These are phyloP conservation scores for Forsythia suspensa DNA, from an alignment of 257 asterid genomes.

Conservation along the genomic window DNA sequence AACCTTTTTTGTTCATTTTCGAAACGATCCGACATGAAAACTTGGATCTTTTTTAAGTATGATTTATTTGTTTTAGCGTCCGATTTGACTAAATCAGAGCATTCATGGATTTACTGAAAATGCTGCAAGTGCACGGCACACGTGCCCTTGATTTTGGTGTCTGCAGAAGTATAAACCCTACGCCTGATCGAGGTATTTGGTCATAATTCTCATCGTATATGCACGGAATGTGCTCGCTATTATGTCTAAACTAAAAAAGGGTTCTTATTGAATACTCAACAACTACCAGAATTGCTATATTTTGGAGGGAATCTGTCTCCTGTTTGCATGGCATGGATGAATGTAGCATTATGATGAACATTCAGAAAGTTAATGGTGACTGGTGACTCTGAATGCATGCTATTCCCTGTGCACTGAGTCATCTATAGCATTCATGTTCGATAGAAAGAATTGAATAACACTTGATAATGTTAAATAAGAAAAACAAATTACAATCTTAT, in stretches of 20 bases:
- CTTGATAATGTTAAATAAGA: too few relatives aligned
- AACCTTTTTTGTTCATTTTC: too few relatives aligned
- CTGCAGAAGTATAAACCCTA: background rate
- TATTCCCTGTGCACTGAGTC: slow-evolving; percentile 7
- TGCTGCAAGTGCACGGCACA: background rate
- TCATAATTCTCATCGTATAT: background rate
- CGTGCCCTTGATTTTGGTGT: background rate
- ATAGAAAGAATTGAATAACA: too few relatives aligned
- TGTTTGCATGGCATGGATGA: slow-evolving; percentile 13
- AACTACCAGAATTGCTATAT: background rate
- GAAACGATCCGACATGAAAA: too few relatives aligned
- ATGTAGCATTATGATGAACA: slow-evolving; percentile 19
- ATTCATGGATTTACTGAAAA: too few relatives aligned
- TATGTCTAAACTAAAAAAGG: background rate
- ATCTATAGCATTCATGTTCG: too few relatives aligned
- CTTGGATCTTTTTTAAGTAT: too few relatives aligned
- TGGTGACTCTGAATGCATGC: slow-evolving; percentile 6
- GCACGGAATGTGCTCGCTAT: background rate
- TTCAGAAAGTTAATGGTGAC: slow-evolving; percentile 3
- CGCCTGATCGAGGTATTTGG: background rate
- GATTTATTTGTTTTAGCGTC: too few relatives aligned
- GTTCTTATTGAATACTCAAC: background rate
- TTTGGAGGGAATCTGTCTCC: background rate
- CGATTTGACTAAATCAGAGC: too few relatives aligned
- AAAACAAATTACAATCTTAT: background rate